Percentiles rank a stretch among this genome's conserved stretches.
phyloP scores from a whole-genome alignment of 2,329 filamentous ascomycete species.

The Rutstroemia sp. region DNA sequence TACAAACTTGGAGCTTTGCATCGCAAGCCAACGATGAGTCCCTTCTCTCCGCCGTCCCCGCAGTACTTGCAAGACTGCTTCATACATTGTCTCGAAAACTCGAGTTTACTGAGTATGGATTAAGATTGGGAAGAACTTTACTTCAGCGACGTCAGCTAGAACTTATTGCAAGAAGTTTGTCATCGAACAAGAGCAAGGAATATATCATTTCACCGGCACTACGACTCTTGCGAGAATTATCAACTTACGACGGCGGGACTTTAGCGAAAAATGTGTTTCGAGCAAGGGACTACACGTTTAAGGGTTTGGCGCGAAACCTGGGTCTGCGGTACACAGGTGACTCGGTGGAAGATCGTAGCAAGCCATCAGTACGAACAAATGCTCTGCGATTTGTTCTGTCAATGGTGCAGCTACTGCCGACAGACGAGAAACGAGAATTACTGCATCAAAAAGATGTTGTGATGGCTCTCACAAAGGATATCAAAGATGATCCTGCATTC shows the following conservation, averaged over 20 bases:
- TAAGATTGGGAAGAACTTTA: conserved; percentile 73
- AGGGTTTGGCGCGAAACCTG: conserved; percentile 73
- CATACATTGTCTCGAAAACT: conserved; percentile 68
- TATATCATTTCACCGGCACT: conserved; percentile 85
- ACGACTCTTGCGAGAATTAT: conserved; percentile 77
- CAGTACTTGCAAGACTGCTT: conserved; percentile 74
- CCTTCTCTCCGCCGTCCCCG: conserved; percentile 71
- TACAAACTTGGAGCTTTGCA: conserved; percentile 83
- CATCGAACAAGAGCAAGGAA: conserved; percentile 74
- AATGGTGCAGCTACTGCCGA: conserved; percentile 69
- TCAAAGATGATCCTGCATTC: conserved; percentile 70
- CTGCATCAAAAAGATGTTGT: conserved; percentile 67
- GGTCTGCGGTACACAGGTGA: conserved; percentile 56
- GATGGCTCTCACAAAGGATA: conserved; percentile 63
- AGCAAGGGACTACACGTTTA: conserved; percentile 70
- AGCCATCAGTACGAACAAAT: conserved; percentile 75
- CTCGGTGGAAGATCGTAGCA: conserved; percentile 54
- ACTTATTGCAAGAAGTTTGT: conserved; percentile 70
- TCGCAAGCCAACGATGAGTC: conserved; percentile 72
- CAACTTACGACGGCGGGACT: conserved; percentile 76
- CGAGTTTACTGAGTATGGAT: conserved; percentile 67
- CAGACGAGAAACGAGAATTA: conserved; percentile 73
- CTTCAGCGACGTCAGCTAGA: conserved; percentile 76
- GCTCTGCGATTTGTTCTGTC: conserved; percentile 75
- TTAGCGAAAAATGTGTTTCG: conserved; percentile 72